Conservation (phyloP, 306 rosid genomes). For the Myrica gale region DNA sequence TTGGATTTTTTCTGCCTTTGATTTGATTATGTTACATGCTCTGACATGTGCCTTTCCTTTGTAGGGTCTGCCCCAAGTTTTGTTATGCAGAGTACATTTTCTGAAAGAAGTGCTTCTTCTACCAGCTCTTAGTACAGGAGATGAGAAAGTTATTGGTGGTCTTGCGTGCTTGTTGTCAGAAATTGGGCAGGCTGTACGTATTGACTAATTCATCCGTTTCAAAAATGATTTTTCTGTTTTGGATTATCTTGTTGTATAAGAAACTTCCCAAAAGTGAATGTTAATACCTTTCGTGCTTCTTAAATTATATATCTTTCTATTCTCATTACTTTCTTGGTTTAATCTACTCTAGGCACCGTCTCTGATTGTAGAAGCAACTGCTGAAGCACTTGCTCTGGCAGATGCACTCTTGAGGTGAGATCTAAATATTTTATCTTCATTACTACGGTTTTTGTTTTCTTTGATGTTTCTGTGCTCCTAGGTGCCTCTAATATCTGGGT, state of each 20-base stretch:
- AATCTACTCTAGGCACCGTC: conserved; percentile 72
- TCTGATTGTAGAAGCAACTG: conserved; percentile 78
- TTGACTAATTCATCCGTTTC: not conserved
- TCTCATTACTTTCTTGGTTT: conserved; percentile 33
- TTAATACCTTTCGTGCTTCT: too few relatives aligned
- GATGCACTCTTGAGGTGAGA: conserved; percentile 86
- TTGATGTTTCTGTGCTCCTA: conserved; percentile 12
- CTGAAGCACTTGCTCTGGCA: conserved; percentile 75
- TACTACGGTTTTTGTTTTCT: conserved; percentile 19
- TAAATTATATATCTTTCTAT: not conserved
- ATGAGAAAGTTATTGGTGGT: conserved; percentile 79
- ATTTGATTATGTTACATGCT: conserved; percentile 22
- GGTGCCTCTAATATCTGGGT: not conserved
- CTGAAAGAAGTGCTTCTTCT: conserved; percentile 80
- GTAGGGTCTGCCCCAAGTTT: conserved; percentile 87
- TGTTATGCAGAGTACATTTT: conserved; percentile 77
- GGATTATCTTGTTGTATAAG: not conserved
- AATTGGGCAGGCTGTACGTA: conserved; percentile 95
- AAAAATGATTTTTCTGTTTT: not conserved
- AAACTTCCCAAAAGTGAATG: not conserved
- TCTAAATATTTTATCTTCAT: too few relatives aligned
- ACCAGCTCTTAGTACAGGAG: conserved; percentile 77
- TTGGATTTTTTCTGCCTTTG: not conserved
- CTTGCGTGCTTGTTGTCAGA: conserved; percentile 90
- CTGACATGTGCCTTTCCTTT: conserved; percentile 40